Conservation (phyloP, 257 asterid species). For the Przewalskia tangutica region DNA sequence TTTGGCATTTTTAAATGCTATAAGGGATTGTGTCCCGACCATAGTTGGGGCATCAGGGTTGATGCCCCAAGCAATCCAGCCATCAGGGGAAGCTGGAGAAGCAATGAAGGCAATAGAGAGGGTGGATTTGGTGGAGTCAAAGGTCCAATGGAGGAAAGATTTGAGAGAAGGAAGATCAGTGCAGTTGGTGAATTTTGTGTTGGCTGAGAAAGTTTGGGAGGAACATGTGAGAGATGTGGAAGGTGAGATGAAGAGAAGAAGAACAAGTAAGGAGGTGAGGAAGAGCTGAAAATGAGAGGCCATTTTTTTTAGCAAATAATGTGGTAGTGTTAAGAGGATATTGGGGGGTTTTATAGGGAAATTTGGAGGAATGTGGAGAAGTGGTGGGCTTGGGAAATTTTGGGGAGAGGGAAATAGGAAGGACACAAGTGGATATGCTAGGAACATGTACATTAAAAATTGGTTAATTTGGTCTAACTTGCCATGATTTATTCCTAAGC, state of each 20-base stretch:
- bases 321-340: not conserved
- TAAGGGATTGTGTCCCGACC: constrained; percentile 53
- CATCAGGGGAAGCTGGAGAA: constrained; percentile 39
- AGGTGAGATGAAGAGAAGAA: constrained; percentile 30
- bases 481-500: not conserved
- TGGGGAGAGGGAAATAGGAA: not conserved
- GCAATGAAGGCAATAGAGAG: constrained; percentile 59
- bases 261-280: constrained; percentile 20
- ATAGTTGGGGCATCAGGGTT: constrained; percentile 52
- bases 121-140: constrained; percentile 26
- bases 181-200: constrained; percentile 28
- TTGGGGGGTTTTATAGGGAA: not conserved
- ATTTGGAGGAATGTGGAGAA: too few relatives aligned
- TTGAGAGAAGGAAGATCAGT: constrained; percentile 54
- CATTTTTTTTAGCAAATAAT: constrained; percentile 8
- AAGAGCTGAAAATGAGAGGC: constrained; percentile 13
- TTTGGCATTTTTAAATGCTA: constrained; percentile 39
- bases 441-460: not conserved
- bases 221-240: constrained; percentile 36
- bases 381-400: too few relatives aligned
- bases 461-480: not conserved
- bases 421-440: not conserved
- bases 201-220: constrained; percentile 27
- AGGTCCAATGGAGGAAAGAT: constrained; percentile 64
- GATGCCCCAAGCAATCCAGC: constrained; percentile 78